Percentiles rank a stretch among this genome's conserved stretches.
These are phyloP conservation scores for Phyllosticta citribraziliensis DNA, from an alignment of 2,329 filamentous ascomycete genomes.

Conservation along the genomic window DNA sequence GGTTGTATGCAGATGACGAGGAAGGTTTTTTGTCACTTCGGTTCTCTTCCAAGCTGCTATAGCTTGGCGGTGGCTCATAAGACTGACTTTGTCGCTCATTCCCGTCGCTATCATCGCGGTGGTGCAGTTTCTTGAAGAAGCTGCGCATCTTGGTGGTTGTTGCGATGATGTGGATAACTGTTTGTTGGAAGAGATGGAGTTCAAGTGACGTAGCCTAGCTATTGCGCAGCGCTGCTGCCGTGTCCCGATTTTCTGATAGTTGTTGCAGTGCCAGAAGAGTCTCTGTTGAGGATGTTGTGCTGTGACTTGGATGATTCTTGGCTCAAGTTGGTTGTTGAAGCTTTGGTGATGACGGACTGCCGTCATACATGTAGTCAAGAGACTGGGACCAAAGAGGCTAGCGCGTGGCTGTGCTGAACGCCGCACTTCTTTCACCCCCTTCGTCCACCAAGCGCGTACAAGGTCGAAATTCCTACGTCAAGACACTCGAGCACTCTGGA, in stretches of 20 bases:
- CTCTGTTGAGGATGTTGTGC: neutral
- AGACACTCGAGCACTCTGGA: neutral
- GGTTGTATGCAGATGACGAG: neutral
- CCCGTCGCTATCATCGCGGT: neutral
- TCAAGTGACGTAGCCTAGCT: neutral
- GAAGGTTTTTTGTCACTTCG: neutral
- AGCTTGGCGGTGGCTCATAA: neutral
- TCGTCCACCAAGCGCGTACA: neutral
- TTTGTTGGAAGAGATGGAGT: neutral
- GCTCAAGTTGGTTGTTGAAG: neutral
- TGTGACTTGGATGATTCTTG: neutral
- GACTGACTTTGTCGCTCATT: neutral
- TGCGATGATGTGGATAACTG: neutral
- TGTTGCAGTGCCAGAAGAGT: neutral
- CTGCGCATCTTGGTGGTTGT: neutral
- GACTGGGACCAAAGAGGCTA: neutral
- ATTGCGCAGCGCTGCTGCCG: neutral
- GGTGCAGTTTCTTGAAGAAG: neutral
- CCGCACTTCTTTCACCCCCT: neutral
- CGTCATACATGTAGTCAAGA: neutral
- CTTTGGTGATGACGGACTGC: neutral
- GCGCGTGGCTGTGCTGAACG: neutral
- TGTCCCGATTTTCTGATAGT: neutral
- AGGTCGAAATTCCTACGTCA: neutral
- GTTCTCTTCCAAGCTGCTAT: neutral